These are phyloP conservation scores for Flaveria linearis DNA, from an alignment of 129 eudicot genomes.

Conservation along the genomic window DNA sequence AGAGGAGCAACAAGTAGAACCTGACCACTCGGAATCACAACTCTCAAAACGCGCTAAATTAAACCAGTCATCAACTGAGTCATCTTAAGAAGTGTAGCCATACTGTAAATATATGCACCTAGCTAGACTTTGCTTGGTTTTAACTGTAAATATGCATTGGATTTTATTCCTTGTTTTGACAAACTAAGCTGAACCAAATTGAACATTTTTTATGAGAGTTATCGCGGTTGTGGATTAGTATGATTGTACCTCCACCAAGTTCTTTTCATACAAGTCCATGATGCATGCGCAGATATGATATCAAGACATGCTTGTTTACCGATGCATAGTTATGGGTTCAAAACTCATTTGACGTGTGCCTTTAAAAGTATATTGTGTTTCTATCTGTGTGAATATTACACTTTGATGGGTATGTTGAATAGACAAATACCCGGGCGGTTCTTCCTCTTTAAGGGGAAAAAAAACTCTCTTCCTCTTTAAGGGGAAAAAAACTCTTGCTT, in stretches of 20 bases:
- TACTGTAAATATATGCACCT: conserved; percentile 17
- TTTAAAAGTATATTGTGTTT: not conserved
- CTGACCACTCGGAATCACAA: conserved; percentile 43
- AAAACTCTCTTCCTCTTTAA: too few species aligned
- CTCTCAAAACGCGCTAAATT: conserved; percentile 61
- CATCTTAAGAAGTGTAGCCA: conserved; percentile 24
- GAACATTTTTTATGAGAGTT: not conserved
- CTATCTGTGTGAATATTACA: not conserved
- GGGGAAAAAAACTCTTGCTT: too few species aligned
- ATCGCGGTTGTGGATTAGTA: not conserved
- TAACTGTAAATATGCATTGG: conserved; percentile 25
- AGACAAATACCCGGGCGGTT: too few species aligned
- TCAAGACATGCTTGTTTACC: not conserved
- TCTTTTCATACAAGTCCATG: not conserved
- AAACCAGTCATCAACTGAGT: conserved; percentile 39
- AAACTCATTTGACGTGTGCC: not conserved
- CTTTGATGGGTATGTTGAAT: not conserved
- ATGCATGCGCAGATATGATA: not conserved
- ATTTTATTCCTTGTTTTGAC: not conserved
- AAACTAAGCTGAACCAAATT: not conserved
- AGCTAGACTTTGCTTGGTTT: conserved; percentile 16
- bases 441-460: too few species aligned
- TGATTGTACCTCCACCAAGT: not conserved
- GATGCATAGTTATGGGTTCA: not conserved
- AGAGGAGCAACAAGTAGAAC: conserved; percentile 30